phyloP scores from a whole-genome alignment of 2,329 filamentous ascomycete genomes.

The Chalaropsis thielavioides region DNA sequence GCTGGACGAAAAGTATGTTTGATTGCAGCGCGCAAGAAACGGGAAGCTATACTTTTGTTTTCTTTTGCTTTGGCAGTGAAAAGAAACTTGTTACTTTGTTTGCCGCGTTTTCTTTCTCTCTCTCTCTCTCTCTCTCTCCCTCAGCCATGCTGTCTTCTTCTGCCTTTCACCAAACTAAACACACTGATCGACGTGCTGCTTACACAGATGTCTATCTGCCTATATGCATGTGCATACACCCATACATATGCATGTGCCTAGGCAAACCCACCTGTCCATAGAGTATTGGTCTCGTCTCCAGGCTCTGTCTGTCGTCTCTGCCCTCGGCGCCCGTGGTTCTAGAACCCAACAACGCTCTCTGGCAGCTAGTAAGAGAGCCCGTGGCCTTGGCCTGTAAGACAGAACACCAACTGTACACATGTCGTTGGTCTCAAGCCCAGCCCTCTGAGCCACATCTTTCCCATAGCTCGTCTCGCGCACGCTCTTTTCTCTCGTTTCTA shows the following conservation, averaged over 20 bases:
- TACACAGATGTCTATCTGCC: not conserved
- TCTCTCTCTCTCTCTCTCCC: not conserved
- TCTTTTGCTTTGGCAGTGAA: too few relatives aligned
- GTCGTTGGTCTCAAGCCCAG: not conserved
- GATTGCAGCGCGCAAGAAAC: not conserved
- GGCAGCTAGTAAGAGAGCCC: not conserved
- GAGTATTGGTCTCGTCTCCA: not conserved
- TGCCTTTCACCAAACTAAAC: not conserved
- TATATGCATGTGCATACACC: not conserved
- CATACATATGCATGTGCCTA: not conserved
- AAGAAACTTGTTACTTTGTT: too few relatives aligned
- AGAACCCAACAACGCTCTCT: not conserved
- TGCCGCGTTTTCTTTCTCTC: too few relatives aligned
- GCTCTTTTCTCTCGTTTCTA: not conserved
- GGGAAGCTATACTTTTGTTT: not conserved
- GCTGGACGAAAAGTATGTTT: not conserved
- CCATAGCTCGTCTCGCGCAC: conserved; percentile 1
- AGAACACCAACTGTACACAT: not conserved
- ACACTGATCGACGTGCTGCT: not conserved
- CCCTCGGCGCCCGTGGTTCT: not conserved
- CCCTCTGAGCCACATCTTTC: too few relatives aligned
- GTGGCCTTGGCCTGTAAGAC: not conserved
- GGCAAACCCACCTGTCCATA: not conserved
- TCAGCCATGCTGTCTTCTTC: not conserved
- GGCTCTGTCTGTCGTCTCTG: too few relatives aligned